These are phyloP conservation scores for Ceratocystis variospora DNA, from an alignment of 2,329 filamentous ascomycete genomes.

Conservation along the genomic window DNA sequence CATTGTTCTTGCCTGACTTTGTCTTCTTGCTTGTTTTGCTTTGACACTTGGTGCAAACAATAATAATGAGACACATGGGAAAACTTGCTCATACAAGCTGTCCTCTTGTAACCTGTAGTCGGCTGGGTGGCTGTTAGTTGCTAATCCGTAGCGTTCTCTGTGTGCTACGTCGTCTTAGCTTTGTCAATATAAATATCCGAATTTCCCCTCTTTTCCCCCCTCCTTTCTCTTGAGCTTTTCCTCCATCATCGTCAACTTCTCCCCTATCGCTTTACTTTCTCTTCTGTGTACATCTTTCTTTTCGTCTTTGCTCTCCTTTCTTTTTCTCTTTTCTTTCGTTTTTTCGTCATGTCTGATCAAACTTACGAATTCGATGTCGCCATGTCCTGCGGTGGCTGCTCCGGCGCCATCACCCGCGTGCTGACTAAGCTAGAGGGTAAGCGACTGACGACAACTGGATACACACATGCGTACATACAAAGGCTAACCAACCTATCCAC, in stretches of 20 bases:
- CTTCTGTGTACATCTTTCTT: conserved; percentile 7
- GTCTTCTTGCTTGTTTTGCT: neutral
- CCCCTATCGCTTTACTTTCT: neutral
- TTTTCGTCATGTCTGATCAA: conserved; percentile 53
- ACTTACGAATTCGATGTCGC: conserved; percentile 88
- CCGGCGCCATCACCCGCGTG: conserved; percentile 79
- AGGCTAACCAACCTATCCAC: conserved; percentile 1
- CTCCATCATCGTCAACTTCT: neutral
- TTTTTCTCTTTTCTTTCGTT: conserved; percentile 14
- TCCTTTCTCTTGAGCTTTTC: neutral
- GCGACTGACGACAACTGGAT: conserved; percentile 23
- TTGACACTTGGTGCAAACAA: neutral
- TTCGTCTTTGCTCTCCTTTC: conserved; percentile 6
- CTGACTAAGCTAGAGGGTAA: conserved; percentile 82
- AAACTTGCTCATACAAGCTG: neutral
- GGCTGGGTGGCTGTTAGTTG: neutral
- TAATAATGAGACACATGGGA: too few relatives aligned
- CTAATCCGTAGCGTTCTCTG: neutral
- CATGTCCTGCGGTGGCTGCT: conserved; percentile 96
- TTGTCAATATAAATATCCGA: conserved; percentile 2
- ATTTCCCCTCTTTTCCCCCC: neutral
- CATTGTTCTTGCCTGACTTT: neutral
- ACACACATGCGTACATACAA: neutral
- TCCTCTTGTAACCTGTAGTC: neutral
- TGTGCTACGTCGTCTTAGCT: neutral